Base-by-base conservation (phyloP, 805 yeast genomes). In the Saccharomycopsis sp. region DNA sequence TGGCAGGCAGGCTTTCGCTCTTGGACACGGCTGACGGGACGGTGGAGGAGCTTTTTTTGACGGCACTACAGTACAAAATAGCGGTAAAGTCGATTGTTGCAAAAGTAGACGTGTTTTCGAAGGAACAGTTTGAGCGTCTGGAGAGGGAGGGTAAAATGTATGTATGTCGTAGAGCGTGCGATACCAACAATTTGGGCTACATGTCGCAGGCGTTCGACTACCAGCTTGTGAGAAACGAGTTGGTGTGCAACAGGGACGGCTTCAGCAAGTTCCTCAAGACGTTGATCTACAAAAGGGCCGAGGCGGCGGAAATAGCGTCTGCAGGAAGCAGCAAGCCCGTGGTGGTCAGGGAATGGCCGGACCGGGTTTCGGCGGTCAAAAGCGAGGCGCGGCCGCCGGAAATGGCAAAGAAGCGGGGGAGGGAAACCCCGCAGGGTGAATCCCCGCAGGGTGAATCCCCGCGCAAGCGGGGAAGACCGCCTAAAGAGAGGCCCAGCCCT, bases 91-190 rank as follows among this genome's bases (percentile, higher is more conserved):
- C 55, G 24, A 40, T 60, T 7, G 23, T 54, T 16, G 34, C 34
- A 16, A 55, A 55, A 29, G 57, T 60, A 9, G 29, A 29, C 2
- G 59, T 60, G 34, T 29, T 23, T 4, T 16, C 18, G 8, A 16
- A 44, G 7, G 16, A 12, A 4, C 48, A 44, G 16, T 44, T 12
- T 12, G 48, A 16, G 8, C 5, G 21, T 44, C 48, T 44, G 7
- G 21, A n/a, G 18, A 18, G 18, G 4, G 21, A n/a, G 18, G 66
- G 67, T 18, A 57, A 66, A 3, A 67, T 73, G 2, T 79, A 68
- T 57, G 61, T 76, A 24, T 78, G 81, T 61, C 65, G 75, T 51
- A 66, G 78, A 57, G 77, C 76, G n/a, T 65, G 75, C 56, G 78
- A 76, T 61, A 66, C 70, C 12, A 64, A 64, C 4, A 73, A 71